Conservation (phyloP, 2,329 filamentous ascomycete genomes). For the Fusarium fracticaudum region DNA sequence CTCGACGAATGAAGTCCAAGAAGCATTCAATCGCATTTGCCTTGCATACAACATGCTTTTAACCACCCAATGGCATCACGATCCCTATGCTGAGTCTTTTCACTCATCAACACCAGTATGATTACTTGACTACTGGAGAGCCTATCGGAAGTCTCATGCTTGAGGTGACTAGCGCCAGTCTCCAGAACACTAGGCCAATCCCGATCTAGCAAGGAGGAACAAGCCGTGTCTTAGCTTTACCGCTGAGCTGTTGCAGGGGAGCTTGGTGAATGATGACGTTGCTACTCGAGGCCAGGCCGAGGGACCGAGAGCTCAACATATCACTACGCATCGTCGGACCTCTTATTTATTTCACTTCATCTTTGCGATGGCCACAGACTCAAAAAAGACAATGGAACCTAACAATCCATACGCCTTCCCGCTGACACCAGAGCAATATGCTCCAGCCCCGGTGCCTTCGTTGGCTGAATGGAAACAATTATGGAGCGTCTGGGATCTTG, state of each 20-base stretch:
- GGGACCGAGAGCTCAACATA: background rate
- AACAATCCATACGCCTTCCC: constrained; percentile 14
- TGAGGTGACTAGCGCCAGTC: background rate
- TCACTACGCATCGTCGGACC: too few species aligned
- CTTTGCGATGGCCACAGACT: background rate
- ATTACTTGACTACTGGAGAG: background rate
- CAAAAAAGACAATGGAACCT: background rate
- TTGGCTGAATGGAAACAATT: constrained; percentile 27
- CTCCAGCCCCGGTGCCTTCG: constrained; percentile 15
- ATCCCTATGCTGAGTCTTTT: background rate
- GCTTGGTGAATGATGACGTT: background rate
- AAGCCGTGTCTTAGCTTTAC: background rate
- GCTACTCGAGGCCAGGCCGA: background rate
- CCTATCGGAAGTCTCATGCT: background rate
- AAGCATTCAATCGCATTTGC: too few species aligned
- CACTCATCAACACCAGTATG: background rate
- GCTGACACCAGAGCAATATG: constrained; percentile 8
- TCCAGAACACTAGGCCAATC: background rate
- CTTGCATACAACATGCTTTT: too few species aligned
- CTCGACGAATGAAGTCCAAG: background rate
- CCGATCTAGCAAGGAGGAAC: background rate
- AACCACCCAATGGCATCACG: background rate
- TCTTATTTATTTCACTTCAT: fast-evolving
- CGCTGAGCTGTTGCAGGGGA: background rate
- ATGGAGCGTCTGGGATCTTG: constrained; percentile 29